A percentile compares a stretch with the other conserved stretches of the same genome.
Evolutionary conservation across 495 filamentous ascomycete genomes (phyloP).

Genomic region (Jackrogersella multiformis): DNA sequence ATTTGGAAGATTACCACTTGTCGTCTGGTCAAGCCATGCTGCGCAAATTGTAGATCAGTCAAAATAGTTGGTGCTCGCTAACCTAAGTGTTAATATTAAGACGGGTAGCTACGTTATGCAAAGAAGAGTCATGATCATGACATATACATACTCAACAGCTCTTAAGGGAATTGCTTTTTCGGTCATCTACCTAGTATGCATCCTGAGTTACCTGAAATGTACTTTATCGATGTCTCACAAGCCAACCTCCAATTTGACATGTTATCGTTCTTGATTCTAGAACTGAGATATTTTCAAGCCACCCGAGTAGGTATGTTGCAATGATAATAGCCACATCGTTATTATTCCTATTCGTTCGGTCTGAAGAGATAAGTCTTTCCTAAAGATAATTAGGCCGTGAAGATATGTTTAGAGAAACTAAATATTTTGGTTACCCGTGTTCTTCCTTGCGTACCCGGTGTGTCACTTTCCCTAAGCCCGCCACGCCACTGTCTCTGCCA

Average conservation of each 20-base stretch:
- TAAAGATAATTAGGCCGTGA: background rate
- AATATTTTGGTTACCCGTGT: background rate
- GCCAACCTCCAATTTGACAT: background rate
- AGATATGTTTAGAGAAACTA: background rate
- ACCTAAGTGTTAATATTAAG: too few relatives aligned
- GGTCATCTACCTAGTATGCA: background rate
- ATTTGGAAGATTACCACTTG: too few relatives aligned
- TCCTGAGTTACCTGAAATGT: background rate
- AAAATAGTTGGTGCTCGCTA: too few relatives aligned
- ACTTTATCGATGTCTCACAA: conserved; percentile 18
- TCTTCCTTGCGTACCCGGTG: background rate
- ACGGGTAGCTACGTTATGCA: conserved; percentile 24
- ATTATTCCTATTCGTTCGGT: conserved; percentile 1
- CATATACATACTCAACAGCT: background rate
- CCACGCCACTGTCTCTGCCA: conserved; percentile 3
- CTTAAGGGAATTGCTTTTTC: background rate
- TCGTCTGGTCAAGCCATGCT: too few relatives aligned
- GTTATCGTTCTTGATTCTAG: background rate
- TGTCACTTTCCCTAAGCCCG: background rate
- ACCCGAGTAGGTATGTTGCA: background rate
- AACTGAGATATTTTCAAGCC: background rate
- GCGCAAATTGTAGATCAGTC: too few relatives aligned
- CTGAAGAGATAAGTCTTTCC: background rate
- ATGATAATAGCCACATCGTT: background rate
- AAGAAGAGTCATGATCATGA: background rate